A percentile compares a stretch with the other conserved stretches of the same genome.
Evolutionary conservation across 2,329 filamentous ascomycete species (phyloP).

Genomic region (Colletotrichum aenigma): DNA sequence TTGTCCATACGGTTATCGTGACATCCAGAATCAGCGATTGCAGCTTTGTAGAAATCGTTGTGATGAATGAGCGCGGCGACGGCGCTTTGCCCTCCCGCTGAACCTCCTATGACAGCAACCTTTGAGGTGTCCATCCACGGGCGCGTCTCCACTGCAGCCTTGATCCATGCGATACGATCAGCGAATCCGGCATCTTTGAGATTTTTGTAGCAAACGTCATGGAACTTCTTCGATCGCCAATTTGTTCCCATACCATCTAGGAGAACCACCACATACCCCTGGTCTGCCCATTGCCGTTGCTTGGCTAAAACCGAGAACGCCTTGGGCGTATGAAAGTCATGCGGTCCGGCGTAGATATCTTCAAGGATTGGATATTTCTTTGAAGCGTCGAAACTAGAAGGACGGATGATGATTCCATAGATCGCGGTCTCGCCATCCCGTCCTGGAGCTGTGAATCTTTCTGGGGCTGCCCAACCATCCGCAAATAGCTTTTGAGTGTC

Average conservation of each 20-base stretch:
- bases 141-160: conserved; percentile 27
- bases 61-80: conserved; percentile 30
- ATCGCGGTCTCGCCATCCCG: not conserved
- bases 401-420: not conserved
- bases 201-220: conserved; percentile 33
- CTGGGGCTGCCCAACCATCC: not conserved
- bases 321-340: conserved; percentile 27
- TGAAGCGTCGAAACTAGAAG: conserved; percentile 24
- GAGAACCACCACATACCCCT: conserved; percentile 32
- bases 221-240: conserved; percentile 32
- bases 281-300: conserved; percentile 27
- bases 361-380: conserved; percentile 32
- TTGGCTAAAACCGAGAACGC: conserved; percentile 21
- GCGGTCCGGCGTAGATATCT: conserved; percentile 31
- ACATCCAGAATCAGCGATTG: conserved; percentile 29
- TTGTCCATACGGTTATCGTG: conserved; percentile 36
- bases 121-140: conserved; percentile 31
- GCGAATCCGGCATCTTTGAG: conserved; percentile 30
- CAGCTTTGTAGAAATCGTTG: conserved; percentile 31
- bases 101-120: conserved; percentile 31
- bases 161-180: conserved; percentile 33
- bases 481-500: not conserved
- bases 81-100: conserved; percentile 33
- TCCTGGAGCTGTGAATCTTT: not conserved
- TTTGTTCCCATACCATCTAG: conserved; percentile 36